Evolutionary conservation across 2,329 filamentous ascomycete species (phyloP), one percentile per base, ranked within the genome.

Genomic region (Neopestalotiopsis rosae): DNA sequence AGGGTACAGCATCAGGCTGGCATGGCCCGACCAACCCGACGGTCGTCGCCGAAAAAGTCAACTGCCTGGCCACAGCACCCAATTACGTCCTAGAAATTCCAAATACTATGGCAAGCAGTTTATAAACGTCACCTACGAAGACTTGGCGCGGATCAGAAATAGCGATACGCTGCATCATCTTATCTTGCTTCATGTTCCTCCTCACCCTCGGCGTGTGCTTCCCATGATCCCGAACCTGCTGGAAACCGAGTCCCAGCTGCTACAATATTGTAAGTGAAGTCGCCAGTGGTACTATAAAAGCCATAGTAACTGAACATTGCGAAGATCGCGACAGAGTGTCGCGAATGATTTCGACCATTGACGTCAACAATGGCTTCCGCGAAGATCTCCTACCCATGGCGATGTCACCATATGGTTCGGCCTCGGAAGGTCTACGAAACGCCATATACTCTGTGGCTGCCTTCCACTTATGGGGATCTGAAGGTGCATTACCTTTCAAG

Each of bases 21-120:
- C 81, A 5, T 86, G 84, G 84, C 83, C 84, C 9, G 83, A 85
- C 70, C 81, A 81, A 67, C 77, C 79, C n/a, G 83, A 85, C 69
- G 83, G 84, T 10, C 77, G 83, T 56, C 80, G 83, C 58, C 73
- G 77, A 71, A 68, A 74, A 65, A 74, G 62, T 67, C 75, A 71
- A 59, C 71, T 76, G 59, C 77, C 76, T 28, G 78, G 79, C 70
- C 75, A 77, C 66, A 77, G 77, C 68, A 73, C 74, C 57, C 74
- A 77, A 67, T 69, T 72, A 40, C 75, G 76, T 56, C 70, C 73
- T 58, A 71, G 72, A 61, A 71, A 74, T 20, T 72, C 74, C 1
- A 67, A 72, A 56, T 70, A 78, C 69, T 80, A 80, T 66, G 79
- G 78, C 30, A 73, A 76, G 64, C 77, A 81, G 57, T 83, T 83